Evolutionary conservation across 345 rosid species (phyloP), one percentile per base, ranked within the genome.

Genomic region (Citrus medica): DNA sequence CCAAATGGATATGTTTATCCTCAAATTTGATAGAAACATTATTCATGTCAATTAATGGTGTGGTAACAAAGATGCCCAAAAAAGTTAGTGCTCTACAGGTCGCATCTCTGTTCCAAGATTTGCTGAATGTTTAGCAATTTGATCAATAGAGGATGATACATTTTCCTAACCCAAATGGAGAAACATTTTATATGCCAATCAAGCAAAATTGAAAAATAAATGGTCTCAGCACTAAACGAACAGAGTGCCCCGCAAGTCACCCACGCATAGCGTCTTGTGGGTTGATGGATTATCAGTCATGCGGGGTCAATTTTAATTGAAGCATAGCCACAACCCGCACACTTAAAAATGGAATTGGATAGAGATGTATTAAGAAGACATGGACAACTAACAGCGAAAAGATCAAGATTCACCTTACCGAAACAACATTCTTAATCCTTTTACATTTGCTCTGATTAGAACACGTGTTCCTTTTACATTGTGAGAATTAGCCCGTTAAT

Each of bases 221-320:
- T 35, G 46, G 69, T 74, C 0, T 38, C 5, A 19, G 27, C 77
- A 40, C 58, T 38, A 21, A 48, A 17, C 24, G 30, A 46, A 63
- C 56, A 42, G 46, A 75, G 53, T 75, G 70, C 67, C 61, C 22
- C 17, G 42, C 78, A 62, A 30, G 30, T 59, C 69, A 75, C 69
- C 78, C 48, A 22, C 60, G 12, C 27, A 6, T 27, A 16, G 37
- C 21, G 28, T 74, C 46, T 17, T 12, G 12, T 74, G 77, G 30
- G 30, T 55, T 71, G 48, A 71, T 71, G 64, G 46, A 46, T 46
- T 46, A 51, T 51, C 19, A 71, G 17, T 14, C 51, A 56, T 12
- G 48, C n/a, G 58, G 32, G 33, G 33, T 56, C 63, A 19, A 27
- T 53, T 53, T 33, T 53, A 40, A 61, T 61, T 40, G 38, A 40